Percentiles rank a stretch among this genome's conserved stretches.
These are phyloP conservation scores for Cetradonia linearis DNA, from an alignment of 495 filamentous ascomycete genomes.

Conservation along the genomic window DNA sequence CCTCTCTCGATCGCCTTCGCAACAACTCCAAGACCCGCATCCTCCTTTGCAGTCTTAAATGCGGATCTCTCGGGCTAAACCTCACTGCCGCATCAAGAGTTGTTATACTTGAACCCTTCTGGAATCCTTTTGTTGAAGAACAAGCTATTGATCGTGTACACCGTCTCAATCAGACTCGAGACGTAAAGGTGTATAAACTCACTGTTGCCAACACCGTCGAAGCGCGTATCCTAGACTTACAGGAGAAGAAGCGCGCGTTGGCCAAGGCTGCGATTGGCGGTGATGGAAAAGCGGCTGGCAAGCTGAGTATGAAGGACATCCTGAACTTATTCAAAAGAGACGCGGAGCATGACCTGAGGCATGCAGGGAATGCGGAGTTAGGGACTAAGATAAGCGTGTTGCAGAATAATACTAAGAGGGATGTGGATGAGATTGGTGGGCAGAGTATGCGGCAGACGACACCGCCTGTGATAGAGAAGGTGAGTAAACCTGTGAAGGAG, in stretches of 20 bases:
- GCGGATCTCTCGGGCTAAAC: slow-evolving; percentile 86
- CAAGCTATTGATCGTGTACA: slow-evolving; percentile 98
- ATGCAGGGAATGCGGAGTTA: slow-evolving; percentile 29
- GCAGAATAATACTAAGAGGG: slow-evolving; percentile 26
- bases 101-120: slow-evolving; percentile 93
- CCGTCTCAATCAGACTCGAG: slow-evolving; percentile 84
- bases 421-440: slow-evolving; percentile 32
- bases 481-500: slow-evolving; percentile 10
- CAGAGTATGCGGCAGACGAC: slow-evolving; percentile 24
- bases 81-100: slow-evolving; percentile 88
- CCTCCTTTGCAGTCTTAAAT: slow-evolving; percentile 84
- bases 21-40: slow-evolving; percentile 64
- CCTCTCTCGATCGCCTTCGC: slow-evolving; percentile 63
- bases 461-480: slow-evolving; percentile 14
- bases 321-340: slow-evolving; percentile 77
- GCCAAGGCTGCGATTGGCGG: slow-evolving; percentile 79
- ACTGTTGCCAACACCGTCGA: slow-evolving; percentile 80
- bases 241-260: slow-evolving; percentile 82
- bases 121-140: slow-evolving; percentile 98
- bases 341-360: slow-evolving; percentile 42
- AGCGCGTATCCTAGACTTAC: slow-evolving; percentile 81
- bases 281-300: slow-evolving; percentile 55
- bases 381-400: slow-evolving; percentile 15
- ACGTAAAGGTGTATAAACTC: slow-evolving; percentile 89
- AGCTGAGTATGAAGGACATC: slow-evolving; percentile 89